Evolutionary conservation across 768 basidiomycete species (phyloP).

Genomic region (Lactarius quietus): DNA sequence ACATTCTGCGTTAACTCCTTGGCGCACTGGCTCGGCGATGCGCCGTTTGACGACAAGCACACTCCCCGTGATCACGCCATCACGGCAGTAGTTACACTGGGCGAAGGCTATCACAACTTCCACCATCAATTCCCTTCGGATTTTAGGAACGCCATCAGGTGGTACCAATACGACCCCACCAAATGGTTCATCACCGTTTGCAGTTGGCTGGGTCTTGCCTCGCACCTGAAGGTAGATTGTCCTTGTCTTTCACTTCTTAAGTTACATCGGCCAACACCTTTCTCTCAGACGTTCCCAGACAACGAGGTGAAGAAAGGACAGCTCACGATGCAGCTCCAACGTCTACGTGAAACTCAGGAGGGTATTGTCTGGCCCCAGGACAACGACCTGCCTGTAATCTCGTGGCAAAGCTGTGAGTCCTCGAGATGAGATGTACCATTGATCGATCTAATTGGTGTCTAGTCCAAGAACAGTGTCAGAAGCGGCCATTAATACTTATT

Average conservation of each 20-base stretch:
- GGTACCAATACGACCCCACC: slow-evolving; percentile 91
- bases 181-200: slow-evolving; percentile 84
- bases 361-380: slow-evolving; percentile 76
- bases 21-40: slow-evolving; percentile 92
- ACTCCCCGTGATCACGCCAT: slow-evolving; percentile 86
- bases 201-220: slow-evolving; percentile 53
- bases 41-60: slow-evolving; percentile 94
- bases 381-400: slow-evolving; percentile 72
- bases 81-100: slow-evolving; percentile 87
- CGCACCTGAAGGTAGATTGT: slow-evolving; percentile 48
- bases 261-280: not conserved
- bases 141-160: slow-evolving; percentile 93
- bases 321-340: slow-evolving; percentile 92
- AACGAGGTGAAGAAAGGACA: slow-evolving; percentile 83
- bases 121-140: slow-evolving; percentile 98
- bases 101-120: slow-evolving; percentile 98
- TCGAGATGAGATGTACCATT: not conserved
- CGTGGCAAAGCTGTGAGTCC: slow-evolving; percentile 79
- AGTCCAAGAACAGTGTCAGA: slow-evolving; percentile 78
- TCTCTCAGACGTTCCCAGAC: slow-evolving; percentile 50
- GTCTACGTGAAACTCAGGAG: slow-evolving; percentile 74
- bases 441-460: slow-evolving; percentile 13
- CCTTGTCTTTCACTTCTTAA: not conserved
- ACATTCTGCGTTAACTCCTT: slow-evolving; percentile 98
- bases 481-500: slow-evolving; percentile 78